Base-by-base conservation (phyloP, 805 yeast genomes). In the Komagataella kurtzmanii region DNA sequence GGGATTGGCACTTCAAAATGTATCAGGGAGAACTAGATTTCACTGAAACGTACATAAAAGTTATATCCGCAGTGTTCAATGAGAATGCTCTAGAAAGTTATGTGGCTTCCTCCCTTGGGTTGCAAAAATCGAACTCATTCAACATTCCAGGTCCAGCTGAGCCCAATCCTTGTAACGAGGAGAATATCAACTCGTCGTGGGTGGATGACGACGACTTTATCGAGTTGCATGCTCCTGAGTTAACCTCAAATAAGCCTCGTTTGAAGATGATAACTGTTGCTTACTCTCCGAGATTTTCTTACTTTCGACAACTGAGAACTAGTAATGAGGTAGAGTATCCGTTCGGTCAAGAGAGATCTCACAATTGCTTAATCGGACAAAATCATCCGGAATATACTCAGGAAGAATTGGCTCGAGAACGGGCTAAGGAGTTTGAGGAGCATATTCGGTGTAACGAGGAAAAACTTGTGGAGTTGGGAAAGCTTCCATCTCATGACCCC, bases 141-240 rank as follows among this genome's bases (percentile, higher is more conserved):
- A 30, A 30, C 4, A 30, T 30, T 30, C 40, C 40, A 30, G 40
- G 14, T 30, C 40, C 40, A 30, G 40, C 40, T 4, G 40, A 30
- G 40, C 12, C 40, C 17, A 49, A 55, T 21, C 56, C 65, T 3
- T 54, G 56, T 12, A 45, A 50, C 5, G 48, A 46, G n/a, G 60
- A 56, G 2, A 30, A 47, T 3, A 44, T 30, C 3, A 30, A 44
- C 8, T 19, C 23, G 10, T 49, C 51, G 18, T 89, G 97, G 97
- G 70, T 79, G 49, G 95, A 88, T 59, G 65, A 71, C 19, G 84
- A 85, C 53, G 97, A 89, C 61, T 89, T 77, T 57, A 68, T 77
- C 8, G 97, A 89, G 57, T 60, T 88, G 46, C 86, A 84, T 54
- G 67, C 73, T 49, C 61, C 71, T 8, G 73, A 76, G 4, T 57